Base-by-base conservation (phyloP, 2,329 filamentous ascomycete species). In the Fusarium guadeloupense region DNA sequence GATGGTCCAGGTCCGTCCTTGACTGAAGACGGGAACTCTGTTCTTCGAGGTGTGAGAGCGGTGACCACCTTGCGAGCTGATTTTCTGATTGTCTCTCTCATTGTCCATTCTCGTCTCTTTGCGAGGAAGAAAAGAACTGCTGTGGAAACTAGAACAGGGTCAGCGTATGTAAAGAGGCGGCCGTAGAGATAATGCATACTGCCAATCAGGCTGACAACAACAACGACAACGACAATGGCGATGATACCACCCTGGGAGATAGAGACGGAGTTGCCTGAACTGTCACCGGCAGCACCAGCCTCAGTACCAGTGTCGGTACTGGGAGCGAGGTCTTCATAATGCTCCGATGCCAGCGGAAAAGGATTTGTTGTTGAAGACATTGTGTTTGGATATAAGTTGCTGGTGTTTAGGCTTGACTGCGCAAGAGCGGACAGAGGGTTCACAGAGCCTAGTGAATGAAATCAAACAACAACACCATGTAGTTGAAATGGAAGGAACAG, bases 41-140 rank as follows among this genome's bases (percentile, higher is more conserved):
- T 75, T 52, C 85, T 80, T 41, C 85, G 78, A 6, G 86, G 86
- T n/a, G 86, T 89, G 50, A 89, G 78, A 6, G 82, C 86, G 5
- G 81, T 83, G 37, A 83, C 84, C 23, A 89, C 85, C 69, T 80
- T 86, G 59, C 81, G 82, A 26, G 86, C 86, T 2, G 90, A 93
- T 62, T 85, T 85, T 50, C 88, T 84, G 53, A 96, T 81, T 25
- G 83, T 89, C 71, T 91, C 86, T 54, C 88, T 85, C 65, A 95
- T 80, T 64, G 88, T 90, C 92, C 92, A 95, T 75, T 93, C 90
- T 40, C 88, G 86, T 78, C 92, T 93, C 81, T 95, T 95, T 50
- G 92, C 90, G 31, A 94, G 74, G 74, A 89, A 92, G 78, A 90
- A 96, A 23, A 95, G 84, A 3, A 86, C 77, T 4, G 87, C 85